Evolutionary conservation across 768 basidiomycete species (phyloP).

Genomic region (Antrodiella citrinella): DNA sequence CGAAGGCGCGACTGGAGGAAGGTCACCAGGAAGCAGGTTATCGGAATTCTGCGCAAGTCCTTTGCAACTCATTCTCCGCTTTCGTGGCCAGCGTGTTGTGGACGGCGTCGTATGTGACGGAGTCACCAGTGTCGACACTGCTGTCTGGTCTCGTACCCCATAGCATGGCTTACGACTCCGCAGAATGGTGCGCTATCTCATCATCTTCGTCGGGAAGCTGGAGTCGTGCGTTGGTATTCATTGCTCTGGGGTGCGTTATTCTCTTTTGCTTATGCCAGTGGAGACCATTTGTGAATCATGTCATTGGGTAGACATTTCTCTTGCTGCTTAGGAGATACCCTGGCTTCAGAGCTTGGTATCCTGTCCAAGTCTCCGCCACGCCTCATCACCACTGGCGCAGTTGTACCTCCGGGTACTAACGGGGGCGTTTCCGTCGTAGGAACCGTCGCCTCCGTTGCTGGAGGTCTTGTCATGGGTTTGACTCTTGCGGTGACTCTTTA

Average conservation of each 20-base stretch:
- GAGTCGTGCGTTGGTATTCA: constrained; percentile 58
- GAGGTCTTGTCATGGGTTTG: constrained; percentile 66
- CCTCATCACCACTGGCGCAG: constrained; percentile 69
- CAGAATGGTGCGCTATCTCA: constrained; percentile 59
- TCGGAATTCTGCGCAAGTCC: constrained; percentile 71
- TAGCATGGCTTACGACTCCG: constrained; percentile 28
- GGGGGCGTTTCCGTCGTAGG: constrained; percentile 77
- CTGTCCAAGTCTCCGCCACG: constrained; percentile 60
- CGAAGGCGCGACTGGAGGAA: constrained; percentile 71
- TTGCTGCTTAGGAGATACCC: constrained; percentile 85
- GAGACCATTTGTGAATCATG: no score
- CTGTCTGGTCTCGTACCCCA: background rate
- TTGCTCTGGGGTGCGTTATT: constrained; percentile 52
- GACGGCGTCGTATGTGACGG: constrained; percentile 50
- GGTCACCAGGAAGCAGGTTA: constrained; percentile 71
- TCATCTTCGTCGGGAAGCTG: constrained; percentile 34
- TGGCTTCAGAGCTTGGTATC: constrained; percentile 91
- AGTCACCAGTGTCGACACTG: constrained; percentile 21
- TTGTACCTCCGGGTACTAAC: constrained; percentile 85
- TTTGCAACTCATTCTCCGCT: constrained; percentile 71
- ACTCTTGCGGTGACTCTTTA: constrained; percentile 48
- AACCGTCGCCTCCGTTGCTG: constrained; percentile 61
- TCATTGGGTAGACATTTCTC: constrained; percentile 68
- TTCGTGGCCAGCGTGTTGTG: constrained; percentile 52
- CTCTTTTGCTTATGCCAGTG: background rate